These are phyloP conservation scores for Fusarium albosuccineum DNA, from an alignment of 2,329 filamentous ascomycete species.

Conservation along the genomic window DNA sequence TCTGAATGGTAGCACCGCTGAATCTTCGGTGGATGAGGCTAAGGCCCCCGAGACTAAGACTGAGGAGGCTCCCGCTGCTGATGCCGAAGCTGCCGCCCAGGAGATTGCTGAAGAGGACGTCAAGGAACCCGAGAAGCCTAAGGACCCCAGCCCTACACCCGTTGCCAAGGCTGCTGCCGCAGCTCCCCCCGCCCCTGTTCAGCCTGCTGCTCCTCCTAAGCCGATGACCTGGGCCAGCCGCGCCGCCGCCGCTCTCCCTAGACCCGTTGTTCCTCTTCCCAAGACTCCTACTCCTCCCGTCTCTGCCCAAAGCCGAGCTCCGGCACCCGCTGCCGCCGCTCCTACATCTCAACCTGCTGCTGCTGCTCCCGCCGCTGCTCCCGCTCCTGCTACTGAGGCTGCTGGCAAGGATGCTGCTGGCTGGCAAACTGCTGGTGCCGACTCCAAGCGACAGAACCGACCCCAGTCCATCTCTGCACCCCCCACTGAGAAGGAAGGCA, in stretches of 20 bases:
- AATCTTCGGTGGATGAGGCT: constrained; percentile 52
- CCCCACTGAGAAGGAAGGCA: constrained; percentile 77
- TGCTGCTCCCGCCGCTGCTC: constrained; percentile 54
- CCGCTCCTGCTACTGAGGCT: constrained; percentile 56
- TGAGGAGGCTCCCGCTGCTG: constrained; percentile 52
- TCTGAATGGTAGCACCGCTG: constrained; percentile 50
- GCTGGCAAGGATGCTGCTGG: constrained; percentile 64
- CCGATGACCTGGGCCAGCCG: constrained; percentile 83
- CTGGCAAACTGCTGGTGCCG: constrained; percentile 90
- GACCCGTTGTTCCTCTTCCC: constrained; percentile 66
- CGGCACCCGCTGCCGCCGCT: constrained; percentile 60
- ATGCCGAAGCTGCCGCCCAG: constrained; percentile 64
- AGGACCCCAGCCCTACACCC: constrained; percentile 70
- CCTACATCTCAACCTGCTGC: constrained; percentile 53
- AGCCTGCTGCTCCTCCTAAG: constrained; percentile 64
- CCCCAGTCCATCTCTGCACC: constrained; percentile 73
- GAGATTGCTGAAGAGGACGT: constrained; percentile 68
- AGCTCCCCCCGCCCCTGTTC: constrained; percentile 55
- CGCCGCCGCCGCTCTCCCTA: constrained; percentile 68
- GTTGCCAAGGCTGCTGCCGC: constrained; percentile 50
- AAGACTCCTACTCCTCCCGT: constrained; percentile 70
- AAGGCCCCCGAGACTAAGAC: constrained; percentile 56
- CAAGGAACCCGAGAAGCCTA: constrained; percentile 75
- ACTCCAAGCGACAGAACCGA: constrained; percentile 87
- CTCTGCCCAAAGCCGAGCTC: constrained; percentile 62